These are phyloP conservation scores for Trichoderma sp. DNA, from an alignment of 2,329 filamentous ascomycete genomes.

Conservation along the genomic window DNA sequence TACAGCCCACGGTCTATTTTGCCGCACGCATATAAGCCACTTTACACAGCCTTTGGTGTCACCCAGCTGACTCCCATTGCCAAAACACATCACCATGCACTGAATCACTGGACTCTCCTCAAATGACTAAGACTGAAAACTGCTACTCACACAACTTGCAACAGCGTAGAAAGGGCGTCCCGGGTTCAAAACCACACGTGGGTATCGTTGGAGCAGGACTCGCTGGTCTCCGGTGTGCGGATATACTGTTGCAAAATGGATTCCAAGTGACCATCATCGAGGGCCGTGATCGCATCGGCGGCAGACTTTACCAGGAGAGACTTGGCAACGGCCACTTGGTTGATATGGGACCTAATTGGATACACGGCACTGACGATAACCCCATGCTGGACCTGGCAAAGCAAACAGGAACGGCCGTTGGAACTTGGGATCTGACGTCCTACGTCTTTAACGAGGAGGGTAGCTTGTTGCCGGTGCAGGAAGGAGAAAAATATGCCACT, in stretches of 20 bases:
- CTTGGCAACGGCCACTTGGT: constrained; percentile 49
- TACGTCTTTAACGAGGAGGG: constrained; percentile 59
- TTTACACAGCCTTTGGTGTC: not conserved
- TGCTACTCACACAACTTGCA: constrained; percentile 9
- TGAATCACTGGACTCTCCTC: not conserved
- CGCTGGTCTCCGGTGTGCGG: constrained; percentile 68
- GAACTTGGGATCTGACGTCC: constrained; percentile 51
- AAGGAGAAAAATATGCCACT: constrained; percentile 48
- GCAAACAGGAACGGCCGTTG: constrained; percentile 53
- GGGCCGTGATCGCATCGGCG: constrained; percentile 64
- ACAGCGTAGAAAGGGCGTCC: constrained; percentile 9
- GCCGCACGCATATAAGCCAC: not conserved
- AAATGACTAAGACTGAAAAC: not conserved
- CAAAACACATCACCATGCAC: not conserved
- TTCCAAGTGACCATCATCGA: constrained; percentile 69
- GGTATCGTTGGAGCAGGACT: constrained; percentile 70
- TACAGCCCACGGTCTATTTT: not conserved
- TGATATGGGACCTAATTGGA: constrained; percentile 76
- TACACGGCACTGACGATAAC: constrained; percentile 70
- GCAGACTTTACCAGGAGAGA: constrained; percentile 55
- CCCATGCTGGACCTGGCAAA: constrained; percentile 66
- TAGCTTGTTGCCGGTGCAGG: constrained; percentile 43
- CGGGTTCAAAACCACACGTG: constrained; percentile 48
- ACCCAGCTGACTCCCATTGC: not conserved
- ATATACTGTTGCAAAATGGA: constrained; percentile 62